Conservation (phyloP, 345 rosid species). For the Rhodamnia argentea region DNA sequence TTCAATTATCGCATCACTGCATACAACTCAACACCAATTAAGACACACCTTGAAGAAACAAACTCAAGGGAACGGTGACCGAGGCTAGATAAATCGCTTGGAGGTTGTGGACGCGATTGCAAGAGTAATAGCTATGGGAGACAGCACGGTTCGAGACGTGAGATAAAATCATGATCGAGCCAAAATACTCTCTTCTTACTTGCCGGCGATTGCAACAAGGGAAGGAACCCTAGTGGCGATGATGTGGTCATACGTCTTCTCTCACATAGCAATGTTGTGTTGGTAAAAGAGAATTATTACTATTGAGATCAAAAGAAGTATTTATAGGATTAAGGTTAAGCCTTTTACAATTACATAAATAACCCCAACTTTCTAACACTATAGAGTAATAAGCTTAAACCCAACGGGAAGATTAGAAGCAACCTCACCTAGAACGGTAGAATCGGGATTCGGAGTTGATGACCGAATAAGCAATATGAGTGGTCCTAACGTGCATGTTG, state of each 20-base stretch:
- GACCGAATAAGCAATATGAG: not conserved
- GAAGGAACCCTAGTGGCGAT: not conserved
- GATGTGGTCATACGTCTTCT: not conserved
- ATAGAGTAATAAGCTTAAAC: too few species aligned
- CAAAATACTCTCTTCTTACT: too few species aligned
- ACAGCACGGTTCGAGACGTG: too few species aligned
- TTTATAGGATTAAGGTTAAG: too few species aligned
- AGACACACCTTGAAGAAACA: not conserved
- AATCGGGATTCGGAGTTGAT: not conserved
- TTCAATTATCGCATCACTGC: not conserved
- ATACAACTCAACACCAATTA: not conserved
- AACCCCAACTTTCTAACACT: too few species aligned
- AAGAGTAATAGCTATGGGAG: not conserved
- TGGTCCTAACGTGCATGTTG: not conserved
- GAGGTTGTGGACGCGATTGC: not conserved
- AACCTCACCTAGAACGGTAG: not conserved
- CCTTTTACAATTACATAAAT: too few species aligned
- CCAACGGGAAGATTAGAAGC: too few species aligned
- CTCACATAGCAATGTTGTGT: not conserved
- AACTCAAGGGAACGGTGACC: too few species aligned
- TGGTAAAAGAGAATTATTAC: too few species aligned
- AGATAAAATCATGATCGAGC: too few species aligned
- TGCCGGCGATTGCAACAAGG: not conserved
- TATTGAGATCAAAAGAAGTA: too few species aligned
- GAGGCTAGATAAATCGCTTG: too few species aligned